A percentile compares a stretch with the other conserved stretches of the same genome.
These are phyloP conservation scores for Chenopodium formosanum DNA, from an alignment of 148 eudicot genomes.

Conservation along the genomic window DNA sequence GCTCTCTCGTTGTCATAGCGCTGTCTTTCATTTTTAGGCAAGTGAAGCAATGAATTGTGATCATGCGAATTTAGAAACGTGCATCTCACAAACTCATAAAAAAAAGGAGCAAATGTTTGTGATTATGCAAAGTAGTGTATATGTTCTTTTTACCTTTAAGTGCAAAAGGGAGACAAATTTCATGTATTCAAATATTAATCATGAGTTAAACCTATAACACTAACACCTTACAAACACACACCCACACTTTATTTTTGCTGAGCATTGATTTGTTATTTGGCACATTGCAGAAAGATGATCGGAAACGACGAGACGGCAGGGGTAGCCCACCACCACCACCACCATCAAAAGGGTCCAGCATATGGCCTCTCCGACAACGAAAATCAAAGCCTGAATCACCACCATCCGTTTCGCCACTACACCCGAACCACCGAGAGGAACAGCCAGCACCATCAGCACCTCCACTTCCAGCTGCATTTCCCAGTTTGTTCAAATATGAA, in stretches of 20 bases:
- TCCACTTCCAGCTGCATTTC: slow-evolving; percentile 30
- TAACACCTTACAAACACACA: neutral
- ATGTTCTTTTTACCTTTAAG: neutral
- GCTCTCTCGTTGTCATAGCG: neutral
- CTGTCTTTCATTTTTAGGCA: neutral
- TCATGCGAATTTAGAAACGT: too few species aligned
- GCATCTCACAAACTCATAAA: too few species aligned
- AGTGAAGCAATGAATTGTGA: neutral
- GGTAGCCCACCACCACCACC: slow-evolving; percentile 27
- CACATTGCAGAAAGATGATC: slow-evolving; percentile 23
- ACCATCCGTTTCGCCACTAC: slow-evolving; percentile 10
- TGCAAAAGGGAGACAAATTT: neutral
- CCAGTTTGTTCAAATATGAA: slow-evolving; percentile 25
- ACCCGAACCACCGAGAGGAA: neutral
- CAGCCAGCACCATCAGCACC: slow-evolving; percentile 39
- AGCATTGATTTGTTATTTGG: neutral
- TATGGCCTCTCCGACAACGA: slow-evolving; percentile 20
- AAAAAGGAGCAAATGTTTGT: too few species aligned
- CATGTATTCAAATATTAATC: neutral
- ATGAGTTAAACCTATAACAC: neutral
- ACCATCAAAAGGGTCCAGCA: slow-evolving; percentile 21
- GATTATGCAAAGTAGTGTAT: neutral
- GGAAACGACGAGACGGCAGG: slow-evolving; percentile 4
- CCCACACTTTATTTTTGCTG: neutral
- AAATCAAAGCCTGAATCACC: slow-evolving; percentile 20